Evolutionary conservation across 352 stramenopile species (phyloP), one percentile per base, ranked within the genome.

Genomic region (Peronospora destructor): DNA sequence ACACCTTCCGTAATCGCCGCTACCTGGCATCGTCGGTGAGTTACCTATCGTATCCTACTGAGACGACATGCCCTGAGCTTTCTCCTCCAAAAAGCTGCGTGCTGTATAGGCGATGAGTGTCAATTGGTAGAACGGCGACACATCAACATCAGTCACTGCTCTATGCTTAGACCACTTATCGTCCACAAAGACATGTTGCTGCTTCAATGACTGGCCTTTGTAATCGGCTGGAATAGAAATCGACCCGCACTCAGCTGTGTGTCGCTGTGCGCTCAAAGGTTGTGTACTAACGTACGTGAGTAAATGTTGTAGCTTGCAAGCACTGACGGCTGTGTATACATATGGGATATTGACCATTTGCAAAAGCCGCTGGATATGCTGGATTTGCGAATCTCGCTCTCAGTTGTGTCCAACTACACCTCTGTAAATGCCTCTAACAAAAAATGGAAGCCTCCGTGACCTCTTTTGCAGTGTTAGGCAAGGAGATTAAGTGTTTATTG

Each of bases 51-150:
- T 84, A 38, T 93, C 78, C 75, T 76, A 88, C 40, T 87, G 71
- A 12, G 73, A 66, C 9, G 62, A 56, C 41, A 68, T 45, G n/a
- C 88, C 75, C 26, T 75, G 79, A 29, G 76, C 73, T 55, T 86
- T 73, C 35, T 90, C 78, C 17, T 85, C 78, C 17, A 91, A 45
- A 28, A 87, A 89, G 42, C 87, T 66, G 14, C 76, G 68, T 13
- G 77, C 66, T 10, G 72, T 85, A 45, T 87, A 87, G 19, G 75
- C 59, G 10, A 86, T 66, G 0, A 89, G 64, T 46, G 76, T 73
- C n/a, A 87, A 68, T 56, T 91, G 77, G 43, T 88, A 94, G 36
- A 91, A 91, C 5, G 79, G 77, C 11, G 83, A 94, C 21, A 91
- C 53, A 37, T 91, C 80, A 6, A 91, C 66, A 59, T 91, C 81